Evolutionary conservation across 2,329 filamentous ascomycete species (phyloP).

Genomic region (Cryoendolithus antarcticus): DNA sequence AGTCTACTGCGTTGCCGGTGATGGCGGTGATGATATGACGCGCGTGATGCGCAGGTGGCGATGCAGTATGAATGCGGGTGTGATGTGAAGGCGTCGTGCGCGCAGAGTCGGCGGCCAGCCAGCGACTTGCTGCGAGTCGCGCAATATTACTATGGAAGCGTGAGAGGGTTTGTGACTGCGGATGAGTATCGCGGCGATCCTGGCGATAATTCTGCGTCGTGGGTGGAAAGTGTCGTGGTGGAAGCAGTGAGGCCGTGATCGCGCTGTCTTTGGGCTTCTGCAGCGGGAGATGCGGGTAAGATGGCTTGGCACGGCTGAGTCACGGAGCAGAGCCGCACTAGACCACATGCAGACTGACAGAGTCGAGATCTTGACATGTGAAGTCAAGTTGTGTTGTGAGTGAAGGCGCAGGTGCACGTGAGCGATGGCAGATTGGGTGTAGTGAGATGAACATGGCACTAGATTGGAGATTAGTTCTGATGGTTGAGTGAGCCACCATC

Average conservation of each 20-base stretch:
- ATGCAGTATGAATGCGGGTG: conserved; percentile 2
- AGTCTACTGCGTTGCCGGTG: background rate
- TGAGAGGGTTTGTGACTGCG: too few species aligned
- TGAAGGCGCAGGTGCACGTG: too few species aligned
- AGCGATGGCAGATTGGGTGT: too few species aligned
- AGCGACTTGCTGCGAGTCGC: conserved; percentile 13
- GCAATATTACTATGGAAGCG: conserved; percentile 1
- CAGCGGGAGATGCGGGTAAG: too few species aligned
- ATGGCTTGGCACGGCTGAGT: too few species aligned
- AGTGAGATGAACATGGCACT: too few species aligned
- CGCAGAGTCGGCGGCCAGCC: conserved; percentile 20
- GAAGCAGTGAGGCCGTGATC: background rate
- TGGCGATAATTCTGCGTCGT: conserved; percentile 14
- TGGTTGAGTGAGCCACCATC: background rate
- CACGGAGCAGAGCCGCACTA: background rate
- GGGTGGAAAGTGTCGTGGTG: conserved; percentile 3
- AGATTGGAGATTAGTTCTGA: too few species aligned
- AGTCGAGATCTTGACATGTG: background rate
- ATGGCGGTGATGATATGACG: conserved; percentile 7
- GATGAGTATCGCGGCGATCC: conserved; percentile 16
- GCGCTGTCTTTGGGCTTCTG: background rate
- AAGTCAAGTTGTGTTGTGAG: background rate
- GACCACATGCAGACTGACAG: background rate
- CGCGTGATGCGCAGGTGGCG: conserved; percentile 14
- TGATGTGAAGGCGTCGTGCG: conserved; percentile 7